A percentile compares a stretch with the other conserved stretches of the same genome.
These are phyloP conservation scores for Hypoxylon sp. DNA, from an alignment of 2,329 filamentous ascomycete species.

Conservation along the genomic window DNA sequence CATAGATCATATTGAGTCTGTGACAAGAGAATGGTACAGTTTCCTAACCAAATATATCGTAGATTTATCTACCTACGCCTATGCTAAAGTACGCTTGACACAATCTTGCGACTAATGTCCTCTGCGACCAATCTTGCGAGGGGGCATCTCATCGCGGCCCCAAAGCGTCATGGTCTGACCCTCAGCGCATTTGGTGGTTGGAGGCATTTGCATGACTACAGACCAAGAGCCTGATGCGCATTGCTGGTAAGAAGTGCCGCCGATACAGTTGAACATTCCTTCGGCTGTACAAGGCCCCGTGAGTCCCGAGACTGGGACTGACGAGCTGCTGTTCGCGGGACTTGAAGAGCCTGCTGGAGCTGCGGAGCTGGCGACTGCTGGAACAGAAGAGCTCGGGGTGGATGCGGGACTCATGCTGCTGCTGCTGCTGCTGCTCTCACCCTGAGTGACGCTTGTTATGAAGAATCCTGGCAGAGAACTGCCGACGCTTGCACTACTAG, in stretches of 20 bases:
- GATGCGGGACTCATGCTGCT: conserved; percentile 17
- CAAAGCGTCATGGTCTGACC: conserved; percentile 52
- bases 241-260: conserved; percentile 54
- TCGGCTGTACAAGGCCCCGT: conserved; percentile 53
- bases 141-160: conserved; percentile 39
- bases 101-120: background rate
- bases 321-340: conserved; percentile 23
- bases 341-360: conserved; percentile 34
- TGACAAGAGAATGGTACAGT: background rate
- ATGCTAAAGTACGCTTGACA: background rate
- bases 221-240: conserved; percentile 56
- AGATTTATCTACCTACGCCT: conserved; percentile 6
- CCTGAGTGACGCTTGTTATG: conserved; percentile 18
- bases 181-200: conserved; percentile 51
- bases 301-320: conserved; percentile 43
- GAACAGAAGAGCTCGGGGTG: conserved; percentile 26
- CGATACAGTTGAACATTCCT: conserved; percentile 57
- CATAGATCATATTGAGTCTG: too few species aligned
- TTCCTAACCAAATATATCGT: background rate
- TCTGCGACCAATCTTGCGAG: conserved; percentile 19
- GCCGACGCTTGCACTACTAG: conserved; percentile 5
- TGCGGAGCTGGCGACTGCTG: conserved; percentile 29
- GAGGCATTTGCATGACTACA: conserved; percentile 49
- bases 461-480: conserved; percentile 17
- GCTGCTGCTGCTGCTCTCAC: background rate